Evolutionary conservation across 1,284 basidiomycete species (phyloP).

Genomic region (Ceratobasidium sp.): DNA sequence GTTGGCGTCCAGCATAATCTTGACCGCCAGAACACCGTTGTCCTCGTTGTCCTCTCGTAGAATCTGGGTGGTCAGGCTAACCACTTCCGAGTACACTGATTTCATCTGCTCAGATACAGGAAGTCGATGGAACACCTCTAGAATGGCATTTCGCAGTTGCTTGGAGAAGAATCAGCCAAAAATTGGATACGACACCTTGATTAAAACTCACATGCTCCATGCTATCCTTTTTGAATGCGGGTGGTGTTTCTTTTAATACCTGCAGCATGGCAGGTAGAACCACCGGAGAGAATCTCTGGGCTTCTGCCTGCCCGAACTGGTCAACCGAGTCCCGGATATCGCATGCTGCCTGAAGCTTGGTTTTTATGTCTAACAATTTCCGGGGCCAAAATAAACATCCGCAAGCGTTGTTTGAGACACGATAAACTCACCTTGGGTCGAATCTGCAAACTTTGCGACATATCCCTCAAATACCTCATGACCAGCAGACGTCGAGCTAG

Average conservation of each 20-base stretch:
- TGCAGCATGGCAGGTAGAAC: constrained; percentile 37
- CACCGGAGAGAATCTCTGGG: constrained; percentile 60
- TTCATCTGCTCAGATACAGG: constrained; percentile 82
- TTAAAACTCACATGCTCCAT: constrained; percentile 30
- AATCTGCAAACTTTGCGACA: constrained; percentile 31
- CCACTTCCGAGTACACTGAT: constrained; percentile 71
- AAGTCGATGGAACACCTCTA: constrained; percentile 88
- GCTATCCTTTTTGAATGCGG: constrained; percentile 37
- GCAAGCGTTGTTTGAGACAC: not conserved
- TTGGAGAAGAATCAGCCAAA: constrained; percentile 46
- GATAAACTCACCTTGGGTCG: constrained; percentile 18
- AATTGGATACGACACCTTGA: not conserved
- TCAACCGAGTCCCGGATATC: constrained; percentile 90
- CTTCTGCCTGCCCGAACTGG: constrained; percentile 79
- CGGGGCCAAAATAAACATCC: too few species aligned
- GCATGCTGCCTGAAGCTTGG: constrained; percentile 70
- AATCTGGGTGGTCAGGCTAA: constrained; percentile 76
- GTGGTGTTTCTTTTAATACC: constrained; percentile 28
- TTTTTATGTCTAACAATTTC: constrained; percentile 64
- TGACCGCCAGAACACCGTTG: constrained; percentile 89
- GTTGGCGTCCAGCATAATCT: constrained; percentile 85
- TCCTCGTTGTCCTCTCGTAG: constrained; percentile 96
- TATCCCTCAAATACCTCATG: constrained; percentile 39
- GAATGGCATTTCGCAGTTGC: constrained; percentile 80
- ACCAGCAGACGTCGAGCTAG: constrained; percentile 15